A percentile compares a stretch with the other conserved stretches of the same genome.
Conservation (phyloP, 73 alveolate species). For the Symbiodinium pilosum region DNA sequence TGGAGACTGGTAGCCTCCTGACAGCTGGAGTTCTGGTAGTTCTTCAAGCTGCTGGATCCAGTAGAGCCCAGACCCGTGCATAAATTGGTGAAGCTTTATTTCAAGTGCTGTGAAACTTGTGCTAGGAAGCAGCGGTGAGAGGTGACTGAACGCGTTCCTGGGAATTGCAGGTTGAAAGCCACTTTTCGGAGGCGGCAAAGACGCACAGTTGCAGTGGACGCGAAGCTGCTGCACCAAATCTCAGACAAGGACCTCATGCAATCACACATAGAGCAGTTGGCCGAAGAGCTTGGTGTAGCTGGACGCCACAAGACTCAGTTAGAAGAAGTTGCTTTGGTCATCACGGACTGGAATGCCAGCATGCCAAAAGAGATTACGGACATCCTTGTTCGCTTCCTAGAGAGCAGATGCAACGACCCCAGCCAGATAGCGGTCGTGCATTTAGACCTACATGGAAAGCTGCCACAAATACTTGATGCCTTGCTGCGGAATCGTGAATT, state of each 20-base stretch:
- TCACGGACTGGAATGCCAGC: conserved; percentile 42
- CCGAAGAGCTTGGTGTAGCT: conserved; percentile 38
- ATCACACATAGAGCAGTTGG: neutral
- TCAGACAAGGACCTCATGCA: neutral
- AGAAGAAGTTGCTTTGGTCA: neutral
- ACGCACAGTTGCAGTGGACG: conserved; percentile 21
- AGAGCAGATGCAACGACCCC: conserved; percentile 12
- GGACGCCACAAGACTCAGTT: neutral
- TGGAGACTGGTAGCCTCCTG: neutral
- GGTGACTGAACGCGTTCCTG: no score
- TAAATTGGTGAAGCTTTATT: no score
- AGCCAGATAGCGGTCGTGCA: neutral
- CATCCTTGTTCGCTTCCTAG: conserved; percentile 31
- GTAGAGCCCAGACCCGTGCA: no score
- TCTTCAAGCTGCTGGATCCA: no score
- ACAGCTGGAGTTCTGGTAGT: neutral
- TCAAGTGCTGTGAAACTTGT: no score
- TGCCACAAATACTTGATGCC: conserved; percentile 9
- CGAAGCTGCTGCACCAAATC: conserved; percentile 23
- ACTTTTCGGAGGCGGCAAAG: neutral
- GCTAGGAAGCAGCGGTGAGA: no score
- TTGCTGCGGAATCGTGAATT: conserved; percentile 17
- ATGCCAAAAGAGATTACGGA: conserved; percentile 15
- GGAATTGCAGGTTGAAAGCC: neutral
- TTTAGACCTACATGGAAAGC: conserved; percentile 39